Base-by-base conservation (phyloP, 2,329 filamentous ascomycete species). In the Microcera coccophila region DNA sequence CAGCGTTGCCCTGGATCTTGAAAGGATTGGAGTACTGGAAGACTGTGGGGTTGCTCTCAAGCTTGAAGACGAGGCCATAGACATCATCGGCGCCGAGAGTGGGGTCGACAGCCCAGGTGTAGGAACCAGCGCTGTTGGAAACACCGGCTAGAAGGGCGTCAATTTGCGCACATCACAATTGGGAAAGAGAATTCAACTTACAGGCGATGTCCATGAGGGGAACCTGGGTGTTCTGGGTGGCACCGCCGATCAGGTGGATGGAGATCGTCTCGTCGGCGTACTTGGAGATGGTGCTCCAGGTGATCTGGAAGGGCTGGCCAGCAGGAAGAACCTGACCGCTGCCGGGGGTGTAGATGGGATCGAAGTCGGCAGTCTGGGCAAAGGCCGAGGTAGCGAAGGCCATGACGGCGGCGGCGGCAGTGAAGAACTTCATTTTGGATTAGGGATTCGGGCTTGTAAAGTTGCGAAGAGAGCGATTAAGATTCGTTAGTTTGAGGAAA, bases 1-100 rank as follows among this genome's bases (percentile, higher is more conserved):
- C 54, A 19, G 47, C 55, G 35, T 47, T 59, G 36, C 59, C 66
- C 42, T 60, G 58, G 57, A 81, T 79, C 58, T 68, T 55, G 71
- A 84, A 84, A 54, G 78, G 78, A 68, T 74, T 74, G 43, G 77
- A 80, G 73, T 75, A 83, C 72, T 84, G 79, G 73, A 78, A 79
- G 59, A 72, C 64, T 10, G 38, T 49, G 17, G 66, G 41, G 65
- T 79, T 59, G 50, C 62, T 64, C 53, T 76, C 71, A 26, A 73
- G 68, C 49, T 62, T 62, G 64, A 84, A 68, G 65, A 71, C 67
- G 60, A 84, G 67, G 52, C 80, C 81, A 64, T 83, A 84, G 57
- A 72, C 70, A 39, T 65, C 66, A 31, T 68, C 59, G 44, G 55
- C 55, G 48, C 72, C 74, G 20, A 76, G 69, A 20, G 59, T 49